Evolutionary conservation across 176 grass and related monocot genomes (phyloP), one percentile per base, ranked within the genome.

Genomic region (Ensete ventricosum): DNA sequence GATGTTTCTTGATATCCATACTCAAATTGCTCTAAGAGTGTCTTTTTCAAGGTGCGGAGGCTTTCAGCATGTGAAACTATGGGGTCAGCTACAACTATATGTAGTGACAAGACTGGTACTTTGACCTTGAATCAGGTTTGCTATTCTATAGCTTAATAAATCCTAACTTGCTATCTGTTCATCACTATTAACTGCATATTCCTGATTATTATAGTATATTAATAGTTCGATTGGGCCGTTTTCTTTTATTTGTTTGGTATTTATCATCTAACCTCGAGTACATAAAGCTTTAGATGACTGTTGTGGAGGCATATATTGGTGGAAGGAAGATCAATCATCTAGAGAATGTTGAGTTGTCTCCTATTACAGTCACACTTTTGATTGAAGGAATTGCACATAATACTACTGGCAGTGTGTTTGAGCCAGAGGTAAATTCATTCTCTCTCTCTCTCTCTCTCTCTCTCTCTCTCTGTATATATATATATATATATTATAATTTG

Each of bases 11-110:
- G 34, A 43, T 43, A 43, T 43, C 34, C 34, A 43, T 73, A 50
- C 43, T 14, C 0, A 62, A 54, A 52, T 11, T 65, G 75, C 17
- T 51, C 49, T 72, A 55, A 29, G 4, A 43, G 24, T 70, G 73
- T 66, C 73, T 22, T 73, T 72, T 81, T 83, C 60, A 24, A 98
- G 95, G 90, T 98, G 16, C 79, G 95, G 77, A 88, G 90, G 65
- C 90, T 98, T 87, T 90, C 95, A 21, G 95, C 95, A 52, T 97
- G 94, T 78, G 94, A 97, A 87, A 97, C 94, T 53, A 97, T 97
- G 94, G 94, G 94, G 1, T 98, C 95, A 11, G 95, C 95, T 74
- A 93, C 95, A 82, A 98, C 95, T 24, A 98, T 98, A 62, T 98
- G 95, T 81, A 98, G 95, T 67, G 95, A 98, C 65, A 98, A 98